Evolutionary conservation across 2,329 filamentous ascomycete species (phyloP).

Genomic region (Hansfordia pulvinata): DNA sequence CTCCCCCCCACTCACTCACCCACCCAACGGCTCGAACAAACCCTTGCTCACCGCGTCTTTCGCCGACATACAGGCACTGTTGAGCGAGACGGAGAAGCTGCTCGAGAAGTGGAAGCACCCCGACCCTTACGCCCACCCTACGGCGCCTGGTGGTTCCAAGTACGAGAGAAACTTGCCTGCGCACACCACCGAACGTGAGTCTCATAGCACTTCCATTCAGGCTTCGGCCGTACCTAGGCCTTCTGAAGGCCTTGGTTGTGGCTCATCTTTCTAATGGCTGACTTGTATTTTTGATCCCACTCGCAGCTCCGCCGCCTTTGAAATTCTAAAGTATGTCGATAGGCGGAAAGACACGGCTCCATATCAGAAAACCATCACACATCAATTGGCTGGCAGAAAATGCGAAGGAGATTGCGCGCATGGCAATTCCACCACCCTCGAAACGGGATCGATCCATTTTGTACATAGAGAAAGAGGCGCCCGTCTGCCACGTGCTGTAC

Average conservation of each 20-base stretch:
- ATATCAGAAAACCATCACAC: too few relatives aligned
- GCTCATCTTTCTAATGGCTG: too few relatives aligned
- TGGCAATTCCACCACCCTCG: too few relatives aligned
- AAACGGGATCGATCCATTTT: too few relatives aligned
- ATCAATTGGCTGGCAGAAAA: too few relatives aligned
- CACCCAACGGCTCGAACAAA: neutral
- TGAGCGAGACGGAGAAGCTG: conserved; percentile 78
- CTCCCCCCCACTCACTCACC: neutral
- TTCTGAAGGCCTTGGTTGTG: too few relatives aligned
- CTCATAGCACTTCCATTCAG: neutral
- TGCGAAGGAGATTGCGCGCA: too few relatives aligned
- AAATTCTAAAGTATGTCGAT: conserved; percentile 29
- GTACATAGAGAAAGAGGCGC: too few relatives aligned
- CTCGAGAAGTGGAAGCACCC: conserved; percentile 95
- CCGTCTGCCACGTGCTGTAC: too few relatives aligned
- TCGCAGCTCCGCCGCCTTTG: conserved; percentile 33
- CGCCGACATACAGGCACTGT: conserved; percentile 52
- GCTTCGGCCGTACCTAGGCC: too few relatives aligned
- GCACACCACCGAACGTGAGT: conserved; percentile 70
- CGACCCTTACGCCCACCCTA: conserved; percentile 80
- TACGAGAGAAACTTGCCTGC: conserved; percentile 85
- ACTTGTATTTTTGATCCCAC: too few relatives aligned
- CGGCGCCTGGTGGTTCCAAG: conserved; percentile 95
- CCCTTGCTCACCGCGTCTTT: neutral
- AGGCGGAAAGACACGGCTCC: too few relatives aligned